A percentile compares a stretch with the other conserved stretches of the same genome.
Evolutionary conservation across 2,329 filamentous ascomycete species (phyloP).

Genomic region (Helotiales sp.): DNA sequence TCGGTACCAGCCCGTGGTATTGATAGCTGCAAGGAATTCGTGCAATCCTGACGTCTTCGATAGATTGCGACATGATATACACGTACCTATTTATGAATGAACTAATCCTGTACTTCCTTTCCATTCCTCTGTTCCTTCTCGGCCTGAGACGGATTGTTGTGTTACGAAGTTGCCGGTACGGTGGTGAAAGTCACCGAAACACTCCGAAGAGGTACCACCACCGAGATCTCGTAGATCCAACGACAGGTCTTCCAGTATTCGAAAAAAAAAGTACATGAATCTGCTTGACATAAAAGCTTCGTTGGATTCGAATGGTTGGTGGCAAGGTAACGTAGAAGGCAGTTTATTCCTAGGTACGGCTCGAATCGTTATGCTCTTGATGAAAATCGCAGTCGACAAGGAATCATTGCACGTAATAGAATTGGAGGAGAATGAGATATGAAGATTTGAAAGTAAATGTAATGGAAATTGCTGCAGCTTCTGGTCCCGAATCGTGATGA

Average conservation of each 20-base stretch:
- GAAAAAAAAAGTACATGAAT: background rate
- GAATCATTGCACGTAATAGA: too few relatives aligned
- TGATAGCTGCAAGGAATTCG: background rate
- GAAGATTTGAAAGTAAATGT: too few relatives aligned
- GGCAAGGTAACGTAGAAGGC: too few relatives aligned
- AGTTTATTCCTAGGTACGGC: too few relatives aligned
- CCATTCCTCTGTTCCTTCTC: background rate
- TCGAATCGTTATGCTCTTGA: too few relatives aligned
- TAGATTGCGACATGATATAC: background rate
- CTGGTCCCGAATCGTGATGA: too few relatives aligned
- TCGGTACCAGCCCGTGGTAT: background rate
- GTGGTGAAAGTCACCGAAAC: slow-evolving; percentile 8
- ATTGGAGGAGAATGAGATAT: too few relatives aligned
- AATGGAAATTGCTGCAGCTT: too few relatives aligned
- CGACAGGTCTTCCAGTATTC: background rate
- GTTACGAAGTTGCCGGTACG: background rate
- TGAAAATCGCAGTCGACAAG: too few relatives aligned
- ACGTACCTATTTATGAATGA: background rate
- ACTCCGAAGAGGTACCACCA: background rate
- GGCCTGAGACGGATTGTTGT: background rate
- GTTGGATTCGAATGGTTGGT: too few relatives aligned
- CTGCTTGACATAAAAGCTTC: background rate
- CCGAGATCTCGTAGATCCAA: background rate
- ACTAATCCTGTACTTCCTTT: background rate
- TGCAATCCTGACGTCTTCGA: background rate